Conservation (phyloP, 768 basidiomycete genomes). For the Boletus vermiculosoides region DNA sequence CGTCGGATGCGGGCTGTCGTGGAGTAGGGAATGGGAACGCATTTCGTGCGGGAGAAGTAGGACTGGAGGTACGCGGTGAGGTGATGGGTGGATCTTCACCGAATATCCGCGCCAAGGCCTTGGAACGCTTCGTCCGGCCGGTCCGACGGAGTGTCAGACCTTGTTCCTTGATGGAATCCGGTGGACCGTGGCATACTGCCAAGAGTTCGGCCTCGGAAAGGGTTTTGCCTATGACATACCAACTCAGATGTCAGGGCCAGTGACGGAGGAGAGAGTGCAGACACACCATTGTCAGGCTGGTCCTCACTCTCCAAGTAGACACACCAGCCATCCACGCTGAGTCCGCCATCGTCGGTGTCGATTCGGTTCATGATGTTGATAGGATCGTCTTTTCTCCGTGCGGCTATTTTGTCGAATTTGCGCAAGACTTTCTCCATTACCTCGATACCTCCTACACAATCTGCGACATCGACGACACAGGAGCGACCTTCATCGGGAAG, state of each 20-base stretch:
- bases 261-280: neutral
- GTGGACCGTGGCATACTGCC: conserved; percentile 77
- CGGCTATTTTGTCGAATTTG: conserved; percentile 74
- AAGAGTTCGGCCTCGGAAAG: conserved; percentile 81
- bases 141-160: conserved; percentile 72
- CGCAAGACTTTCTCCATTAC: conserved; percentile 85
- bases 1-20: conserved; percentile 25
- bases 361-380: conserved; percentile 50
- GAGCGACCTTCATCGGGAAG: conserved; percentile 79
- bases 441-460: conserved; percentile 80
- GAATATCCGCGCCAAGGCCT: conserved; percentile 46
- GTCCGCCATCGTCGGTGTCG: conserved; percentile 70
- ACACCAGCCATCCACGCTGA: conserved; percentile 88
- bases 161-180: conserved; percentile 74
- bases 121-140: conserved; percentile 39
- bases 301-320: conserved; percentile 68
- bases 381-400: conserved; percentile 42
- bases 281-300: conserved; percentile 52
- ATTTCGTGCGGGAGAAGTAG: conserved; percentile 33
- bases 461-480: conserved; percentile 75
- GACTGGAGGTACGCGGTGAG: conserved; percentile 31
- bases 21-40: conserved; percentile 10
- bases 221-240: conserved; percentile 52
- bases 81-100: conserved; percentile 41
- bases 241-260: neutral